A percentile compares a stretch with the other conserved stretches of the same genome.
Evolutionary conservation across 371 early-diverging fungal genomes (phyloP).

Genomic region (Mucor sp.): DNA sequence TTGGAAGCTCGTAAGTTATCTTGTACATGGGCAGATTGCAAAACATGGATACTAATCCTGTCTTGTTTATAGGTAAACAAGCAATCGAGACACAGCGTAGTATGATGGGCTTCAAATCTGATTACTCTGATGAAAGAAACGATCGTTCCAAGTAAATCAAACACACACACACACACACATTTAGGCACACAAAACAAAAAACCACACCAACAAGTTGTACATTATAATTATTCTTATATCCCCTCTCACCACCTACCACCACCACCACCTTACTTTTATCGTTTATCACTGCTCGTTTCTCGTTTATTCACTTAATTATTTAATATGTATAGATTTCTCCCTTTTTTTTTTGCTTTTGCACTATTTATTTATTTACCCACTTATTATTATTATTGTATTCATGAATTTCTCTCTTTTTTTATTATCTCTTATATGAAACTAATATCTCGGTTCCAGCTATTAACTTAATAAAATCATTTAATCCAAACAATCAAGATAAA

Average conservation of each 20-base stretch:
- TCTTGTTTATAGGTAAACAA: slow-evolving; percentile 4
- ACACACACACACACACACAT: neutral
- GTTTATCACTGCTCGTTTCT: neutral
- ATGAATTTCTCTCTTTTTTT: neutral
- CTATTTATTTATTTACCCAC: neutral
- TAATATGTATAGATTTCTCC: neutral
- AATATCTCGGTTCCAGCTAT: too few relatives aligned
- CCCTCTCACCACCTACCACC: neutral
- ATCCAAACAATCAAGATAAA: too few relatives aligned
- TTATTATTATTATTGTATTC: neutral
- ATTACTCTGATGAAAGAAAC: slow-evolving; percentile 23
- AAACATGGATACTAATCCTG: neutral
- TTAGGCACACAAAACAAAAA: neutral
- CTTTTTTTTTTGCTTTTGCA: neutral
- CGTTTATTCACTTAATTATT: neutral
- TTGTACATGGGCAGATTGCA: neutral
- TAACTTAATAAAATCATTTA: too few relatives aligned
- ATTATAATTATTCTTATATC: neutral
- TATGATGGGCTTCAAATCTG: slow-evolving; percentile 25
- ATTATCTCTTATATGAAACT: too few relatives aligned
- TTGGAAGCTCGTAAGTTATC: slow-evolving; percentile 21
- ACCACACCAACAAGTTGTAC: neutral
- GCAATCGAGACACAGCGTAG: slow-evolving; percentile 24
- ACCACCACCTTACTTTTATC: neutral
- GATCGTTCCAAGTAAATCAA: slow-evolving; percentile 4